These are phyloP conservation scores for Cyanophora paradoxa DNA, from an alignment of 78 protist species.

Conservation along the genomic window DNA sequence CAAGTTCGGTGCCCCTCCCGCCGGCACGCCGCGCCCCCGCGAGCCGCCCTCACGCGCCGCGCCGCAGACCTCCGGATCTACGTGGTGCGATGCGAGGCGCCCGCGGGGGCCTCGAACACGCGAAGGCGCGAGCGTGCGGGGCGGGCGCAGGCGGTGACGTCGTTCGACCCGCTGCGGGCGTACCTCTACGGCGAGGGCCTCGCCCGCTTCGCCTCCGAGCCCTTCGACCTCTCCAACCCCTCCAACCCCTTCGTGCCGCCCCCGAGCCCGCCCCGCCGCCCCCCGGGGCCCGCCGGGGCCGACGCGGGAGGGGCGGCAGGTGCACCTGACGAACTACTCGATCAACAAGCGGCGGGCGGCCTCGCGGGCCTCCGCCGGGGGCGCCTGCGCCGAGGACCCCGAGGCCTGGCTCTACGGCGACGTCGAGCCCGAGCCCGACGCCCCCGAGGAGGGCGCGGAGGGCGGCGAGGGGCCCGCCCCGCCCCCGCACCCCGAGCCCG, in stretches of 20 bases:
- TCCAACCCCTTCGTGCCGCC: too few relatives aligned
- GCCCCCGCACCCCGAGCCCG: too few relatives aligned
- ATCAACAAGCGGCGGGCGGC: conserved; percentile 4
- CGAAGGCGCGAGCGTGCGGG: not conserved
- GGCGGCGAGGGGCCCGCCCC: not conserved
- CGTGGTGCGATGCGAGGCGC: not conserved
- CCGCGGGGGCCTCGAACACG: not conserved
- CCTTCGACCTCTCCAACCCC: not conserved
- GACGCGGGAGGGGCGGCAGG: not conserved
- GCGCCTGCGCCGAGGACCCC: not conserved
- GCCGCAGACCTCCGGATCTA: not conserved
- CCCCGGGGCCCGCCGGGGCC: not conserved
- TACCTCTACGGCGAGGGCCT: conserved; percentile 39
- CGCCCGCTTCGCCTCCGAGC: conserved; percentile 23
- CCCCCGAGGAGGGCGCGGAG: too few relatives aligned
- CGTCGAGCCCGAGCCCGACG: not conserved
- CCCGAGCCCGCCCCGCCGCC: not conserved
- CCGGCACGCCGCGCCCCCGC: too few relatives aligned
- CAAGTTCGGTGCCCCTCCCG: too few relatives aligned
- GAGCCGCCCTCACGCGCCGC: not conserved
- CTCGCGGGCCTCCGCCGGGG: not conserved
- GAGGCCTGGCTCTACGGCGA: conserved; percentile 25
- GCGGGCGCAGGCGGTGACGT: conserved; percentile 37
- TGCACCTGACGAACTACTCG: conserved; percentile 50
- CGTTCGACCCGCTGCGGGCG: conserved; percentile 38